A percentile compares a stretch with the other conserved stretches of the same genome.
Conservation (phyloP, 805 yeast genomes). For the Wickerhamomyces rabaulensis region DNA sequence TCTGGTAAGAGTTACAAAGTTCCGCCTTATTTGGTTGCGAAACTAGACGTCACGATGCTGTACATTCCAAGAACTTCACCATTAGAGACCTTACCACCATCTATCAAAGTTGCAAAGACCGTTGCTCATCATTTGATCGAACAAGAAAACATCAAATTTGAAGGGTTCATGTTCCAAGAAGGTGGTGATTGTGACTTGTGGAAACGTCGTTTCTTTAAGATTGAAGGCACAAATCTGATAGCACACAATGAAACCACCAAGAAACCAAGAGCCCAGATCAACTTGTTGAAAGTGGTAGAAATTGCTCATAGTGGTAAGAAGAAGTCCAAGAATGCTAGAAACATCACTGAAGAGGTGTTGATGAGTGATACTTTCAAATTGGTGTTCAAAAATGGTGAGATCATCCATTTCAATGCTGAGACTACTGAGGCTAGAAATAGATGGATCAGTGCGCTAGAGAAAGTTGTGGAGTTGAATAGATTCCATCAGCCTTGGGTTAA, state of each 20-base stretch:
- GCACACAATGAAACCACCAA: slow-evolving; percentile 71
- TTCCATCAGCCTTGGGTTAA: slow-evolving; percentile 63
- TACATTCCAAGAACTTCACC: slow-evolving; percentile 59
- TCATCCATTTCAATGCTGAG: slow-evolving; percentile 83
- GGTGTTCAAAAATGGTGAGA: slow-evolving; percentile 72
- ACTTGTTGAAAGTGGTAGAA: slow-evolving; percentile 58
- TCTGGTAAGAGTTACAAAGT: slow-evolving; percentile 26
- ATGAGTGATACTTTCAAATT: slow-evolving; percentile 73
- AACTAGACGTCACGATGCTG: slow-evolving; percentile 60
- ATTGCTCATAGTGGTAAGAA: slow-evolving; percentile 30
- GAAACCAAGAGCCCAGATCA: slow-evolving; percentile 71
- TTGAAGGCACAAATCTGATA: slow-evolving; percentile 64
- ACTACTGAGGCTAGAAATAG: slow-evolving; percentile 48
- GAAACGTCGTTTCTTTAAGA: slow-evolving; percentile 68
- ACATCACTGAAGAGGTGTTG: slow-evolving; percentile 66
- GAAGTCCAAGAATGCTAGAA: slow-evolving; percentile 33
- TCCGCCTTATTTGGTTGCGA: slow-evolving; percentile 60
- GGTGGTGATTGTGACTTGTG: slow-evolving; percentile 82
- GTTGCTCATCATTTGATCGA: slow-evolving; percentile 34
- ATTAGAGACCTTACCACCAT: slow-evolving; percentile 63
- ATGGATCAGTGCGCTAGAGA: slow-evolving; percentile 63
- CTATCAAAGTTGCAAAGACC: slow-evolving; percentile 49
- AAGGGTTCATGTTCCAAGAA: slow-evolving; percentile 79
- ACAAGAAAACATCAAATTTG: slow-evolving; percentile 33
- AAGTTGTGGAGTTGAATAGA: slow-evolving; percentile 48